phyloP scores from a whole-genome alignment of 768 basidiomycete genomes.

The Amanita subjunquillea region DNA sequence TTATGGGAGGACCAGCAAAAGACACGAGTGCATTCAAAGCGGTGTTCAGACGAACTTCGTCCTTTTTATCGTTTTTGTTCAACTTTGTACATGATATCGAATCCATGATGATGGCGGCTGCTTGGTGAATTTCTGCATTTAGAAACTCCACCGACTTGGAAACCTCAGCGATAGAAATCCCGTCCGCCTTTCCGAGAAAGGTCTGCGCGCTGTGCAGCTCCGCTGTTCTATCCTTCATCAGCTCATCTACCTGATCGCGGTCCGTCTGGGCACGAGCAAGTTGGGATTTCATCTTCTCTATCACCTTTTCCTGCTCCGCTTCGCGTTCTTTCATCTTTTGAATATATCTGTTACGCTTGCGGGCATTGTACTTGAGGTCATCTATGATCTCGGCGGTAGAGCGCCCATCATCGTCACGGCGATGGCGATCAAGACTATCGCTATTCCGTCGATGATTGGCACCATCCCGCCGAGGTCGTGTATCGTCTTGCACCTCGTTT shows the following conservation, averaged over 20 bases:
- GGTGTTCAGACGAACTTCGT: not conserved
- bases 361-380: not conserved
- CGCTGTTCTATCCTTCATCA: conserved; percentile 30
- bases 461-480: not conserved
- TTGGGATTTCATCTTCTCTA: not conserved
- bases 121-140: conserved; percentile 40
- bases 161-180: conserved; percentile 33
- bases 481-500: not conserved
- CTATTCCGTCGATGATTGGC: not conserved
- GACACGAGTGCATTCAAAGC: not conserved
- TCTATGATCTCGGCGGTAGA: not conserved
- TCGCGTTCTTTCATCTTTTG: not conserved
- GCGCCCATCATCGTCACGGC: not conserved
- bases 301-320: not conserved
- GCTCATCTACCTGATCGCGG: conserved; percentile 11
- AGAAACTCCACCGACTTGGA: conserved; percentile 23
- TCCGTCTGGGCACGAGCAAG: not conserved
- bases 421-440: not conserved
- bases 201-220: conserved; percentile 41
- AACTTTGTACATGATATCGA: not conserved
- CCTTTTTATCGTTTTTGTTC: conserved; percentile 7
- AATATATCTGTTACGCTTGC: not conserved
- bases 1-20: not conserved
- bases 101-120: conserved; percentile 33
- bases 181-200: conserved; percentile 36